Evolutionary conservation across 108 stramenopile genomes (phyloP), one percentile per base, ranked within the genome.

Genomic region (Licmophora abbreviata): DNA sequence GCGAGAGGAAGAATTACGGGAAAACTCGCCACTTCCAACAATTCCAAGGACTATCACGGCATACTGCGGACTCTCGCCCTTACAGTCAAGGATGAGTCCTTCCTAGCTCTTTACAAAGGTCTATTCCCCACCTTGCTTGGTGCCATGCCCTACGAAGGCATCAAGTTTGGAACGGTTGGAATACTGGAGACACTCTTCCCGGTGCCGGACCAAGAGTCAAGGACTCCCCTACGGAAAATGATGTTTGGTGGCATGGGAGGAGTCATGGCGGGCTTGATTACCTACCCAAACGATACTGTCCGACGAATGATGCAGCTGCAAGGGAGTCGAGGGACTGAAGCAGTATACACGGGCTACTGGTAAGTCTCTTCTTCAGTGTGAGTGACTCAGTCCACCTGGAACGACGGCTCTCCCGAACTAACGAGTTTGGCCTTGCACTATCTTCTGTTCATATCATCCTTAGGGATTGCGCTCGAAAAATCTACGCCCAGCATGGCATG

Each of bases 211-310:
- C 57, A 64, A 31, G 58, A 64, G 5, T 54, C 20, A 29, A 30
- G 30, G 44, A 61, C 29, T 12, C 55, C 71, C 7, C 2, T 67
- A 18, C 71, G 83, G 34, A 88, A 93, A 64, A 72, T 88, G 61
- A 42, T 76, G 4, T 86, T 85, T 64, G 91, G 91, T 46, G 91
- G 83, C 5, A 31, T 75, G 28, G 91, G 86, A 23, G 91, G 92
- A 21, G 71, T 88, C 20, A 74, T 68, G 58, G 92, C 92, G 4
- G 77, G 83, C 9, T 17, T 87, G 6, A 55, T 89, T 35, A 93
- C 88, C 0, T 93, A 89, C 53, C 92, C 92, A 17, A 93, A 93
- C 62, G 92, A 93, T 68, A 93, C 92, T 3, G 70, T 93, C 1
- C 77, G 92, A 36, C 77, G 92, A 43, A 33, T 89, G 40, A 41